Base-by-base conservation (phyloP, 768 basidiomycete genomes). In the Collybiopsis luxurians region DNA sequence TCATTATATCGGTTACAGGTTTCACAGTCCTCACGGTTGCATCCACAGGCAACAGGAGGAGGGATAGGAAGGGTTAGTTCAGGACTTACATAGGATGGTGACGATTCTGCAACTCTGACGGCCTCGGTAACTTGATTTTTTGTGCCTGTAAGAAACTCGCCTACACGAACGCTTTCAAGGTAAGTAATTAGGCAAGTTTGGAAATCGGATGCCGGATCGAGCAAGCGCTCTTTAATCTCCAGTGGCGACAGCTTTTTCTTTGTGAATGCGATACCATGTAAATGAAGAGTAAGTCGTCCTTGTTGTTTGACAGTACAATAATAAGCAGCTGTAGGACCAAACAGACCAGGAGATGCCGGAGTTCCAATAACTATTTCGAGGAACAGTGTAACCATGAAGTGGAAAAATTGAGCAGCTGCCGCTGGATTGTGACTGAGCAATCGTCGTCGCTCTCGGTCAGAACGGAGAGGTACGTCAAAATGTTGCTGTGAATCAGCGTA, bases 181-280 rank as follows among this genome's bases (percentile, higher is more conserved):
- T 72, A 75, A 23, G 50, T 42, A 10, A 73, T 48, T 2, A 75
- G 31, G 2, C 44, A 39, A 2, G 55, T 38, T 31, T 64, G 61
- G 50, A 75, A 75, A 3, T 60, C 56, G 4, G 58, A 60, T 23
- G 65, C 62, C 2, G 44, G n/a, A 28, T 62, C 58, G 24, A 68
- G 48, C 0, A 77, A 5, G 10, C 46, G 50, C 10, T 74, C 65
- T 27, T 66, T 34, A 6, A 75, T 73, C 46, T 75, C 64, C 49
- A 75, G 67, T 3, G 73, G 75, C 9, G 69, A 59, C 0, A 67
- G 42, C 2, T 56, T 56, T 17, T 65, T 63, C 26, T 36, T 19
- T 1, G 77, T 63, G 74, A 74, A 79, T 0, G 76, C 19, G 1
- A 77, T 34, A 28, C 72, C 21, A 59, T 77, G 75, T 2, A 75